Evolutionary conservation across 2,329 filamentous ascomycete species (phyloP), one percentile per base, ranked within the genome.

Genomic region (Ophiostoma angusticollis): DNA sequence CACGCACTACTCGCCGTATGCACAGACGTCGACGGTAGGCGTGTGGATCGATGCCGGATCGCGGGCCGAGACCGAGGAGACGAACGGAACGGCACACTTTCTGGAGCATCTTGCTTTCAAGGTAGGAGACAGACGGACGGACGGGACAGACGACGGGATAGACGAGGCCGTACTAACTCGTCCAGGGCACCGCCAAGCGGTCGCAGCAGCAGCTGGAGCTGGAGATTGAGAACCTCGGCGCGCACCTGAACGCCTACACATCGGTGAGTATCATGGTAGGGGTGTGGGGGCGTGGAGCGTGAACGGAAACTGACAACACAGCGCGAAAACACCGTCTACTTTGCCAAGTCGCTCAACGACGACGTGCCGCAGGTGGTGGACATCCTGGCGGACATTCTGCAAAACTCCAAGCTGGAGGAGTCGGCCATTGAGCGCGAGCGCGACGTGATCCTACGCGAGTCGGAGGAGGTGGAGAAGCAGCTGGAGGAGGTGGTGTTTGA

Each of bases 291-390:
- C 19, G 45, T 17, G 12, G 35, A 25, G 19, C 13, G 19, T 25
- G 11, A 6, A 16, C 22, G 11, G 11, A 9, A 28, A 17, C 19
- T 16, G n/a, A n/a, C 21, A 31, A 24, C 41, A 48, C 55, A 84
- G 87, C 85, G 91, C 64, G 91, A 98, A 67, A 96, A 95, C 76
- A 98, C 91, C 55, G 91, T 98, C 59, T 98, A 98, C 77, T 98
- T 96, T 65, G 91, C 91, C 66, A 95, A 96, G 72, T 81, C 89
- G 49, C 94, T 98, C 74, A 98, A 98, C 72, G 78, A 82, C 65
- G 89, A 98, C 61, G 86, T 96, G 46, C 87, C 87, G 56, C 83
- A 87, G 63, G 84, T 84, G 59, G 91, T 98, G 64, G 86, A 98
- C 64, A 96, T 98, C 57, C 84, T 98, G 46, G 83, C 91, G 71